Percentiles rank a stretch among this genome's conserved stretches.
Evolutionary conservation across 2,329 filamentous ascomycete species (phyloP).

Genomic region (Trichoderma guizhouense): DNA sequence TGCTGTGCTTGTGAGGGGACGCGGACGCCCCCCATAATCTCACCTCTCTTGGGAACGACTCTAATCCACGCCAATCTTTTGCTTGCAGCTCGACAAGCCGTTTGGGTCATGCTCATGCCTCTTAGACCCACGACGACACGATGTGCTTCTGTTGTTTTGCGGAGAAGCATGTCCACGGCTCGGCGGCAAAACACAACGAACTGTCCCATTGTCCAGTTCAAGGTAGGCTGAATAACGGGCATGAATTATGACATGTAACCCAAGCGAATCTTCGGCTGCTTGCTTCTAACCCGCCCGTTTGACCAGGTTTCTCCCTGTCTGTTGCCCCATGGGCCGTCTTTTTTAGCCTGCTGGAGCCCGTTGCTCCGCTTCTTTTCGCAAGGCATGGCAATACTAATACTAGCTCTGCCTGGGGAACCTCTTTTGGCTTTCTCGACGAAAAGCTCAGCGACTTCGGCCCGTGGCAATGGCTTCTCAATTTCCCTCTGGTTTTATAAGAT

Average conservation of each 20-base stretch:
- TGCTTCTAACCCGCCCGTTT: not conserved
- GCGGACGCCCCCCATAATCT: conserved; percentile 1
- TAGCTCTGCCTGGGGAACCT: not conserved
- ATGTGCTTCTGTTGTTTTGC: not conserved
- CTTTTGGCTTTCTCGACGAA: not conserved
- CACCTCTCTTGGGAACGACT: not conserved
- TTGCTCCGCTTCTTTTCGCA: conserved; percentile 12
- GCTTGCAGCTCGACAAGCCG: not conserved
- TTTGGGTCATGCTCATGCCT: not conserved
- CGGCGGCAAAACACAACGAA: not conserved
- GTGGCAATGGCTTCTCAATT: not conserved
- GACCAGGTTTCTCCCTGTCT: not conserved
- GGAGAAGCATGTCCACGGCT: not conserved
- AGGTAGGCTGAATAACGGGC: not conserved
- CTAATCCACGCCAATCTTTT: not conserved
- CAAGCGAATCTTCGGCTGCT: not conserved
- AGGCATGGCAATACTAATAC: conserved; percentile 11
- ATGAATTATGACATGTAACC: conserved; percentile 1
- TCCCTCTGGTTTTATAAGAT: not conserved
- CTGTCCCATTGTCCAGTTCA: not conserved
- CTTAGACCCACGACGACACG: not conserved
- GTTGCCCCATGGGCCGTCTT: not conserved
- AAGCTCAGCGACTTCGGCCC: not conserved
- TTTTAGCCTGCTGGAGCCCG: not conserved
- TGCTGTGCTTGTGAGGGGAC: not conserved